Percentiles rank a stretch among this genome's conserved stretches.
Evolutionary conservation across 495 filamentous ascomycete species (phyloP).

Genomic region (Aspergillus affinis): DNA sequence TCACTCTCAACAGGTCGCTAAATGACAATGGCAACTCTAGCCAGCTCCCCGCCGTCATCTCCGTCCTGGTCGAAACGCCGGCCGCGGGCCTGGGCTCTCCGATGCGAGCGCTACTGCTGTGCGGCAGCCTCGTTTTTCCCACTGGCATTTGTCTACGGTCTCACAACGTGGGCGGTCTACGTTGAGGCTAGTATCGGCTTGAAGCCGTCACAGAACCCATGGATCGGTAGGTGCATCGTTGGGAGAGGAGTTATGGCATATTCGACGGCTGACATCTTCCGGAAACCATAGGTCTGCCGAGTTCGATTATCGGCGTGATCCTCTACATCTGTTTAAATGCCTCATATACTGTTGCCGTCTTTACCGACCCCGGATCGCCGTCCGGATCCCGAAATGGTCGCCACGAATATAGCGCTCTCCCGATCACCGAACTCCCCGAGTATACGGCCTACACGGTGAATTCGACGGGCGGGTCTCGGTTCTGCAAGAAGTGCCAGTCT

Average conservation of each 20-base stretch:
- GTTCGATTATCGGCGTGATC: slow-evolving; percentile 59
- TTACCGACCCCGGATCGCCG: slow-evolving; percentile 81
- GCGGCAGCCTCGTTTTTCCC: slow-evolving; percentile 79
- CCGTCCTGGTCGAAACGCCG: slow-evolving; percentile 51
- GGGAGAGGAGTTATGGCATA: background rate
- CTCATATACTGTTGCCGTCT: slow-evolving; percentile 88
- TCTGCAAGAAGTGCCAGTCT: slow-evolving; percentile 95
- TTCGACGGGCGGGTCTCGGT: slow-evolving; percentile 78
- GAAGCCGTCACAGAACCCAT: slow-evolving; percentile 50
- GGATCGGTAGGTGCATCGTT: slow-evolving; percentile 60
- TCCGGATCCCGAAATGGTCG: slow-evolving; percentile 38
- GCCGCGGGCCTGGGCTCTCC: slow-evolving; percentile 65
- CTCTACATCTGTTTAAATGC: slow-evolving; percentile 81
- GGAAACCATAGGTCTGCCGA: slow-evolving; percentile 32
- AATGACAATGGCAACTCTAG: slow-evolving; percentile 42
- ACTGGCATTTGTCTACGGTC: slow-evolving; percentile 80
- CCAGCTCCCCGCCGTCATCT: slow-evolving; percentile 44
- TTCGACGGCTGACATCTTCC: background rate
- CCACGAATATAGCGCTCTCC: slow-evolving; percentile 61
- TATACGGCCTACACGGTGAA: slow-evolving; percentile 84
- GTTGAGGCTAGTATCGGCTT: slow-evolving; percentile 78
- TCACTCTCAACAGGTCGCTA: slow-evolving; percentile 6
- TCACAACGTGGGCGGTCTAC: slow-evolving; percentile 89
- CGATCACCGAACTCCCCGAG: slow-evolving; percentile 57
- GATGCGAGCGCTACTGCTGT: slow-evolving; percentile 84